Percentiles rank a stretch among this genome's conserved stretches.
Evolutionary conservation across 2,329 filamentous ascomycete genomes (phyloP).

Genomic region (Fonsecaea erecta): DNA sequence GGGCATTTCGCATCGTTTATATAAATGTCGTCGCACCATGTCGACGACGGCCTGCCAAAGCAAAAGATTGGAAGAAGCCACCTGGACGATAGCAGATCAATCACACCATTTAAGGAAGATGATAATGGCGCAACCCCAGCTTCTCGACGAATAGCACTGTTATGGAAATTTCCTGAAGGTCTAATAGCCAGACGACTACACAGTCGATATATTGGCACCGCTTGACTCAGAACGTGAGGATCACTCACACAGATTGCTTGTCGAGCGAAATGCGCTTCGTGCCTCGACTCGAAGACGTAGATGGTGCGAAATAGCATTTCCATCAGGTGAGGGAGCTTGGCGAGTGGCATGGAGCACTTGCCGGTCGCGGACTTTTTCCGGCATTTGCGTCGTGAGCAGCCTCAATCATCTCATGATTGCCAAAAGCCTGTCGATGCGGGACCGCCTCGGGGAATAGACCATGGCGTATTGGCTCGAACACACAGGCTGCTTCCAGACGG

Average conservation of each 20-base stretch:
- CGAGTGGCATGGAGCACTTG: neutral
- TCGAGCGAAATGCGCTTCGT: neutral
- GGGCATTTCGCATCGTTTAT: neutral
- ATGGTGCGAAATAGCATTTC: neutral
- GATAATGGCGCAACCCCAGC: neutral
- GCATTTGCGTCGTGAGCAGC: neutral
- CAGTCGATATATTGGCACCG: neutral
- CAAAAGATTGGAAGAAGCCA: neutral
- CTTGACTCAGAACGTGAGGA: slow-evolving; percentile 1
- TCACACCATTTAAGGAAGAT: neutral
- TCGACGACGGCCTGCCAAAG: neutral
- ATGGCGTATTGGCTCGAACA: neutral
- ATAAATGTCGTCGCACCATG: neutral
- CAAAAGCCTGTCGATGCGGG: neutral
- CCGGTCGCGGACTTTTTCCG: neutral
- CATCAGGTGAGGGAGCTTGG: neutral
- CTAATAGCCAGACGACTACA: neutral
- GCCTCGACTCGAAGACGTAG: neutral
- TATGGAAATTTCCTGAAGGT: neutral
- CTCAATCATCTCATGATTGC: neutral
- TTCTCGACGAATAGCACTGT: neutral
- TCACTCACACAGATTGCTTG: neutral
- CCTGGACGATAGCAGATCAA: neutral
- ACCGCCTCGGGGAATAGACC: neutral
- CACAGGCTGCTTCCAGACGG: neutral